Percentiles rank a stretch among this genome's conserved stretches.
These are phyloP conservation scores for Leucosporidium yakuticum DNA, from an alignment of 768 basidiomycete genomes.

Conservation along the genomic window DNA sequence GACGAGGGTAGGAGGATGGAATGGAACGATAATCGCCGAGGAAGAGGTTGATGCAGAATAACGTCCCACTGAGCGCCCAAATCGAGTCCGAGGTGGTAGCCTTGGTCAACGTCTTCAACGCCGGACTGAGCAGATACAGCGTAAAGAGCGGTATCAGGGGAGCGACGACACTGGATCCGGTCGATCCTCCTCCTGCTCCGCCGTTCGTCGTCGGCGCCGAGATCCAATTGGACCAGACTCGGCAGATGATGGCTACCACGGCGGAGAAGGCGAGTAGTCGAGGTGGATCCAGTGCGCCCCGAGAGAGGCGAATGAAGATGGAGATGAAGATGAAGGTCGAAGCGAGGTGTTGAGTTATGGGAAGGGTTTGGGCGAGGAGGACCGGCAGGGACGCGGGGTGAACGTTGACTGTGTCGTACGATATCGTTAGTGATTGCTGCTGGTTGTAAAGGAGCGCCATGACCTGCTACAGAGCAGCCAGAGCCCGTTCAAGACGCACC, in stretches of 20 bases:
- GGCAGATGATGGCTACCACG: slow-evolving; percentile 50
- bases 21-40: slow-evolving; percentile 67
- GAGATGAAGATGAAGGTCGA: slow-evolving; percentile 74
- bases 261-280: slow-evolving; percentile 62
- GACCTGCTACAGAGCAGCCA: background rate
- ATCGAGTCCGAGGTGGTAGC: slow-evolving; percentile 96
- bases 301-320: slow-evolving; percentile 66
- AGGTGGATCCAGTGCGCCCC: slow-evolving; percentile 61
- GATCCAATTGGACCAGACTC: slow-evolving; percentile 15
- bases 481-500: slow-evolving; percentile 46
- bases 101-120: slow-evolving; percentile 82
- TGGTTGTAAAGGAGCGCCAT: background rate
- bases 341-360: slow-evolving; percentile 78
- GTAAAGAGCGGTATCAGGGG: slow-evolving; percentile 80
- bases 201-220: too few species aligned
- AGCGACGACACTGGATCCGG: background rate
- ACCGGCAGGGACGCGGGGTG: slow-evolving; percentile 61
- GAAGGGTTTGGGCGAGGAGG: slow-evolving; percentile 39
- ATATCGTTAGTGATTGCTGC: background rate
- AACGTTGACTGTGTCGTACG: slow-evolving; percentile 59
- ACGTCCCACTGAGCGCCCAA: slow-evolving; percentile 74
- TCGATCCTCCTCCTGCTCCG: background rate
- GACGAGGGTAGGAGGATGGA: background rate
- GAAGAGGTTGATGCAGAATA: slow-evolving; percentile 74
- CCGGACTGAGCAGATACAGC: slow-evolving; percentile 82